Conservation (phyloP, 768 basidiomycete species). For the Exsudoporus frostii region DNA sequence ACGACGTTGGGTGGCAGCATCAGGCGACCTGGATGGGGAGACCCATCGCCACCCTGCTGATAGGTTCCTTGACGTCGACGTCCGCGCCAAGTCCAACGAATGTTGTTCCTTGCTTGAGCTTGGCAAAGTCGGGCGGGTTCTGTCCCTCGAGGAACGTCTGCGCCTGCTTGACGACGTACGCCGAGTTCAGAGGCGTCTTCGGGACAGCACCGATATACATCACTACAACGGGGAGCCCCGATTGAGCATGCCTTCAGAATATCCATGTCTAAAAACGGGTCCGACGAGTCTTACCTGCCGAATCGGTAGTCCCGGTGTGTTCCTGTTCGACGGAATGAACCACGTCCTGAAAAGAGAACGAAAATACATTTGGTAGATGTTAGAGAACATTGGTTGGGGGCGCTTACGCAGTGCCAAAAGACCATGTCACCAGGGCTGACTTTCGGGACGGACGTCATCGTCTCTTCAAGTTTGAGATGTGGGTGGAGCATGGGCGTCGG, state of each 20-base stretch:
- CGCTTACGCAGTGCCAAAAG: slow-evolving; percentile 66
- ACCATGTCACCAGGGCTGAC: slow-evolving; percentile 77
- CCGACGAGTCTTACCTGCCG: slow-evolving; percentile 43
- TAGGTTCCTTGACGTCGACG: slow-evolving; percentile 35
- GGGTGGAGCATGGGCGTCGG: slow-evolving; percentile 61
- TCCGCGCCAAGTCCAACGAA: slow-evolving; percentile 40
- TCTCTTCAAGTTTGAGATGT: slow-evolving; percentile 57
- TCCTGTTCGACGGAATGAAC: slow-evolving; percentile 47
- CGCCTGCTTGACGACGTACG: slow-evolving; percentile 61
- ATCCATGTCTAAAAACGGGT: not conserved
- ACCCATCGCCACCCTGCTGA: slow-evolving; percentile 45
- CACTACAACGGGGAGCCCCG: slow-evolving; percentile 36
- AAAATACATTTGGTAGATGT: not conserved
- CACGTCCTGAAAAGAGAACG: slow-evolving; percentile 36
- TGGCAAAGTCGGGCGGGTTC: slow-evolving; percentile 71
- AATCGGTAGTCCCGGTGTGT: slow-evolving; percentile 53
- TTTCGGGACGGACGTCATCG: slow-evolving; percentile 68
- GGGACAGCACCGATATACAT: slow-evolving; percentile 81
- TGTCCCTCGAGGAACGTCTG: slow-evolving; percentile 56
- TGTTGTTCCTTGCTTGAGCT: slow-evolving; percentile 39
- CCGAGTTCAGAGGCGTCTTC: slow-evolving; percentile 55
- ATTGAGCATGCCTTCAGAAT: not conserved
- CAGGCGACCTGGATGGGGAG: slow-evolving; percentile 25
- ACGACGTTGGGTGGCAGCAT: not conserved
- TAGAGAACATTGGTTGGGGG: not conserved